Base-by-base conservation (phyloP, 495 filamentous ascomycete genomes). In the Hypoxylon trugodes region DNA sequence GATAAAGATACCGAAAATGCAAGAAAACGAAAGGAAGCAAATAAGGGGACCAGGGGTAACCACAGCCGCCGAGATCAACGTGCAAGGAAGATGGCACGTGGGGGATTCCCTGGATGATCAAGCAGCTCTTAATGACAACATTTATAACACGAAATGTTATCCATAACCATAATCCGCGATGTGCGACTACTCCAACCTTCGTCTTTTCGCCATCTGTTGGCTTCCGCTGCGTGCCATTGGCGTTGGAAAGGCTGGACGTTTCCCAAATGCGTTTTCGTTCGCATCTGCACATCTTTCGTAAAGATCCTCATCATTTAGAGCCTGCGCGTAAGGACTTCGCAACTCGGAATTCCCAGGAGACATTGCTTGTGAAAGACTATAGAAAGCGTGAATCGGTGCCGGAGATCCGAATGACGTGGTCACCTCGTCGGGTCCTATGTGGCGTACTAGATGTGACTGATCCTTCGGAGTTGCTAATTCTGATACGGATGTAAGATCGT, bases 31-130 rank as follows among this genome's bases (percentile, higher is more conserved):
- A 96, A 84, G 74, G 89, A 84, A 68, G 83, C 82, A 62, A 89
- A 80, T 43, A 91, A 84, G 59, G 82, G 80, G 21, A 82, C 81
- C 2, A 84, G 78, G 55, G 86, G 83, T 57, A 87, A 89, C 51
- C 85, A 91, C 65, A 84, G 81, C 59, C 84, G 89, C 45, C 83
- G 89, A 59, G 86, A 93, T 55, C 87, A 89, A 69, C 76, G 88
- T 32, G 89, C 90, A 47, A 89, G 79, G 73, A 95, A 95, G 79
- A 90, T 94, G 81, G 87, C 85, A 15, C 81, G 87, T 32, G 84
- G 82, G 45, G 84, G 82, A 6, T 70, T 87, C 60, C 76, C 83
- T 32, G 84, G 80, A 15, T 86, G 57, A 74, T 18, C n/a, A 30
- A 22, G 12, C 8, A 32, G 15, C n/a, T n/a, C n/a, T n/a, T n/a